Evolutionary conservation across 805 yeast species (phyloP), one percentile per base, ranked within the genome.

Genomic region (Nematodospora valgi): DNA sequence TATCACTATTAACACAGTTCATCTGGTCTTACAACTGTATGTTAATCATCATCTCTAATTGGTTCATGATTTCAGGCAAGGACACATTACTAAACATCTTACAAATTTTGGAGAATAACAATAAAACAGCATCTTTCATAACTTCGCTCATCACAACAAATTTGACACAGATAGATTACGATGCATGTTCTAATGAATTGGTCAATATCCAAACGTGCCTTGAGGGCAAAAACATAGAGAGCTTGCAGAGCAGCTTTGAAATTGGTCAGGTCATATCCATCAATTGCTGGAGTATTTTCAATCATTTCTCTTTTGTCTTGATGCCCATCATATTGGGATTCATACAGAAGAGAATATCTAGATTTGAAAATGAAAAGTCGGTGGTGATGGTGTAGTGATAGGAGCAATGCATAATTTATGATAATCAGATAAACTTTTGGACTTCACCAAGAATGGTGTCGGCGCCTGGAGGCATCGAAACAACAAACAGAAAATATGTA

Each of bases 1-100:
- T 49, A 2, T 29, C 33, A 11, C 27, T 56, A 10, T 24, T 49
- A 11, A 27, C 46, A 22, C 44, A 46, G 25, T 51, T 52, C 36
- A 44, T 43, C 10, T 54, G 59, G 55, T 32, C 43, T 20, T 58
- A 59, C 38, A 34, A 43, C 25, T 44, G 49, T 26, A 14, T 49
- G 4, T 33, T 57, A 9, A 22, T 55, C 14, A 12, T 35, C 6
- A 13, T 44, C 4, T 20, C 51, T 2, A 31, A 43, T 9, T 14
- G 30, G 7, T 37, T 45, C 20, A 25, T 50, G 34, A 35, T 50
- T 2, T 20, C 51, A 6, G 40, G 47, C 25, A 44, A 44, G 20
- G 62, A 60, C 37, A 37, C 49, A 2, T 30, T 56, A 6, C 30
- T 47, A 14, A 58, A 57, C 39, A 20, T 45, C 20, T 21, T 48